Evolutionary conservation across 805 yeast genomes (phyloP).

Genomic region (Ogataea wickerhamii): DNA sequence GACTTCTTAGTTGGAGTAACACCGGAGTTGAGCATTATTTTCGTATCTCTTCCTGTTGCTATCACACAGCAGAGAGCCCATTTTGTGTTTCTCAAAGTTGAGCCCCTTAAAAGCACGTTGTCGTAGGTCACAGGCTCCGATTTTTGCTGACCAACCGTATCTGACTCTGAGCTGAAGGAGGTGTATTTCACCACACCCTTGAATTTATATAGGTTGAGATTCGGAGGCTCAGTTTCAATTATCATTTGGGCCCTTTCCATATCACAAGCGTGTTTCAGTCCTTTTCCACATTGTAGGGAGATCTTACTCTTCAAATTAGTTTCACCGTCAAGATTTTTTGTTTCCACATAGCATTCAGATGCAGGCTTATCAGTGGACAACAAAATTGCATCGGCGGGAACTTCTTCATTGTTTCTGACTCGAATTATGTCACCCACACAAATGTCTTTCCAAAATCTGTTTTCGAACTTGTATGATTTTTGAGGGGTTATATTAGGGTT

Average conservation of each 20-base stretch:
- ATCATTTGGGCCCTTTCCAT: conserved; percentile 54
- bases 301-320: conserved; percentile 64
- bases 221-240: conserved; percentile 73
- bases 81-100: conserved; percentile 66
- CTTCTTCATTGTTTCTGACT: conserved; percentile 69
- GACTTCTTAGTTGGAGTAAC: conserved; percentile 72
- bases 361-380: conserved; percentile 65
- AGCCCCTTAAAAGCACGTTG: conserved; percentile 68
- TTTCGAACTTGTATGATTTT: conserved; percentile 31
- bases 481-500: conserved; percentile 32
- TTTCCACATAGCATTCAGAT: conserved; percentile 65
- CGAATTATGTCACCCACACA: conserved; percentile 71
- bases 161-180: conserved; percentile 32
- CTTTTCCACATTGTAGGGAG: conserved; percentile 51
- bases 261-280: conserved; percentile 54
- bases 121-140: conserved; percentile 60
- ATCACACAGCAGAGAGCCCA: conserved; percentile 73
- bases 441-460: conserved; percentile 59
- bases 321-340: conserved; percentile 72
- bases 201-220: conserved; percentile 57
- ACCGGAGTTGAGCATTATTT: conserved; percentile 76
- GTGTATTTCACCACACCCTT: conserved; percentile 62
- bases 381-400: conserved; percentile 71
- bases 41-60: conserved; percentile 75
- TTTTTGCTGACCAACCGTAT: conserved; percentile 27